phyloP scores from a whole-genome alignment of 768 basidiomycete species.

The Pilatotrama ljubarskyi region DNA sequence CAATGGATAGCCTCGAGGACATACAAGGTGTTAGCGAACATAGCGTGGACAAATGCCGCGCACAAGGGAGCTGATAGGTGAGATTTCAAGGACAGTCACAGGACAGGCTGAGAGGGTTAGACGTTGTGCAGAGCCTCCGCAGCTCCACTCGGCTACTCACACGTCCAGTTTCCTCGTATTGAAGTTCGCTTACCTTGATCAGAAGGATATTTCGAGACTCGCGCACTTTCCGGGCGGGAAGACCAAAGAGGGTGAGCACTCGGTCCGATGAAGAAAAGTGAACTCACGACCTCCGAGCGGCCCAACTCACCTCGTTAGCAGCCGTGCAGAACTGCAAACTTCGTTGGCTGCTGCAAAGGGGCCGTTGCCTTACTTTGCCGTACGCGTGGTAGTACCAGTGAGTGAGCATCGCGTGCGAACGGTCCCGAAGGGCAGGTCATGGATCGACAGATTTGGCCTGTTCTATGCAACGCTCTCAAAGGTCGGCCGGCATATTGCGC shows the following conservation, averaged over 20 bases:
- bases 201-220: too few relatives aligned
- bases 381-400: background rate
- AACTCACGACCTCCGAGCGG: too few relatives aligned
- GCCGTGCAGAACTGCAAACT: too few relatives aligned
- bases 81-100: background rate
- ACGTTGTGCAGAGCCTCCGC: background rate
- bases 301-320: too few relatives aligned
- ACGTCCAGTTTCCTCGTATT: too few relatives aligned
- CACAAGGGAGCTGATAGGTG: background rate
- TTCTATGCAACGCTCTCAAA: background rate
- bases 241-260: too few relatives aligned
- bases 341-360: too few relatives aligned
- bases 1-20: too few relatives aligned
- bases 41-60: background rate
- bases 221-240: too few relatives aligned
- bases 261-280: too few relatives aligned
- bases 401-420: background rate
- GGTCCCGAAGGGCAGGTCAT: background rate
- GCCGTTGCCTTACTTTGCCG: too few relatives aligned
- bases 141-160: background rate
- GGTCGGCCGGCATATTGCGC: background rate
- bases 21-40: background rate
- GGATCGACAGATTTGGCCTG: background rate
- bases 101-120: constrained; percentile 3
- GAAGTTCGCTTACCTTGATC: too few relatives aligned